Evolutionary conservation across 2,329 filamentous ascomycete species (phyloP).

Genomic region (Paraphaeosphaeria sporulosa): DNA sequence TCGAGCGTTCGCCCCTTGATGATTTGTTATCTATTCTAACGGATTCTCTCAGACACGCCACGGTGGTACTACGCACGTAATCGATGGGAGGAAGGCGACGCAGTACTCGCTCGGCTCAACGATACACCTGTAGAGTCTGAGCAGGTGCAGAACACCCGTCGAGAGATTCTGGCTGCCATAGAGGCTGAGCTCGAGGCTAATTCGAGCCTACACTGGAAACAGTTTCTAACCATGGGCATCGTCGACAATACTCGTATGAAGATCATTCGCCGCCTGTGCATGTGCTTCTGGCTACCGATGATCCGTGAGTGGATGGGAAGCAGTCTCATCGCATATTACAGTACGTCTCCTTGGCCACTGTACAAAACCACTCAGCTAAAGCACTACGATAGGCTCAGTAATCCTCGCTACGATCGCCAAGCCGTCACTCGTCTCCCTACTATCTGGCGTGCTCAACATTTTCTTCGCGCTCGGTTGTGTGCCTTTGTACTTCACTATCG

Average conservation of each 20-base stretch:
- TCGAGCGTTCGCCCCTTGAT: too few relatives aligned
- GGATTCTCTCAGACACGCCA: too few relatives aligned
- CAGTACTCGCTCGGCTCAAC: too few relatives aligned
- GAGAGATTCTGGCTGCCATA: constrained; percentile 24
- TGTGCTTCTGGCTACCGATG: constrained; percentile 29
- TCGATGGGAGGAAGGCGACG: too few relatives aligned
- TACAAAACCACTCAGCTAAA: constrained; percentile 26
- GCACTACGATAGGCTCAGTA: constrained; percentile 16
- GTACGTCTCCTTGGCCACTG: too few relatives aligned
- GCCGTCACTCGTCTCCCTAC: constrained; percentile 18
- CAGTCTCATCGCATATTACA: constrained; percentile 10
- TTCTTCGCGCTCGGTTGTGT: constrained; percentile 25
- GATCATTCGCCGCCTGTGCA: constrained; percentile 24
- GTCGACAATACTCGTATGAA: too few relatives aligned
- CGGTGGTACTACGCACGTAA: too few relatives aligned
- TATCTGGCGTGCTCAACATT: constrained; percentile 22
- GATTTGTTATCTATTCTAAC: too few relatives aligned
- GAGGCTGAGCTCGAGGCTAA: constrained; percentile 26
- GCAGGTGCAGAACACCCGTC: too few relatives aligned
- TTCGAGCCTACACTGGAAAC: constrained; percentile 26
- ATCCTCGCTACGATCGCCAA: constrained; percentile 18
- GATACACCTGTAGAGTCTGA: too few relatives aligned
- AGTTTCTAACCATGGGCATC: constrained; percentile 23
- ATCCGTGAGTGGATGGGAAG: constrained; percentile 27
- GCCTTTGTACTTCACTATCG: constrained; percentile 24